Evolutionary conservation across 2,329 filamentous ascomycete species (phyloP), one percentile per base, ranked within the genome.

Genomic region (Leptosphaerulina australis): DNA sequence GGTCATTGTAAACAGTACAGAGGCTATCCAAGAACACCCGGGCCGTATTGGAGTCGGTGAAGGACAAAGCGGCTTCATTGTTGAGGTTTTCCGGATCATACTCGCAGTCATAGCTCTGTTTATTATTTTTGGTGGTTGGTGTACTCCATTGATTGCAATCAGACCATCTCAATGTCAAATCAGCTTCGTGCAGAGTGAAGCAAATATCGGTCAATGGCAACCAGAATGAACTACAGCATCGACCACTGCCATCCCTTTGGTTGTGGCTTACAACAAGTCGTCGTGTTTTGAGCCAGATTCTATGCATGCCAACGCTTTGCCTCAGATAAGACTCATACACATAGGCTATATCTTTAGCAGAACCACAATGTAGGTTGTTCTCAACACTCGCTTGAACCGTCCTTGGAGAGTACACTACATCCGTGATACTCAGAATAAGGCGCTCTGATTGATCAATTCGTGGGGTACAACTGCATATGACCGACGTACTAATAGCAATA

Each of bases 141-240:
- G 34, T 12, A 1, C 34, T 50, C 58, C 62, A 56, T 22, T 64
- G 61, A 37, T 60, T 64, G 33, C 61, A 64, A 41, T 64, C 61
- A 7, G 61, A 64, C 59, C 59, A 64, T 2, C 24, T 18, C 5
- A 64, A 20, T 2, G 51, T 56, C 10, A 61, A 52, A 21, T 48
- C 28, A n/a, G 37, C 35, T 1, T 38, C 46, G 9, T 18, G 12
- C 1, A 50, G 2, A 14, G 10, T 31, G 26, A 51, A 58, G 7
- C 34, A 22, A 1, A 62, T 30, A 29, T 64, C 57, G 1, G 61
- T 54, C 9, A 64, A 44, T 5, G 61, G 61, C 10, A 64, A 33
- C 61, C 60, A 63, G 36, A 62, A 62, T 6, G 58, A 57, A 29
- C 46, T 50, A 39, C 60, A 63, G 21, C 33, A 48, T 9, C 47